Conservation (phyloP, 371 early-diverging fungal species). For the Coemansia sp. region DNA sequence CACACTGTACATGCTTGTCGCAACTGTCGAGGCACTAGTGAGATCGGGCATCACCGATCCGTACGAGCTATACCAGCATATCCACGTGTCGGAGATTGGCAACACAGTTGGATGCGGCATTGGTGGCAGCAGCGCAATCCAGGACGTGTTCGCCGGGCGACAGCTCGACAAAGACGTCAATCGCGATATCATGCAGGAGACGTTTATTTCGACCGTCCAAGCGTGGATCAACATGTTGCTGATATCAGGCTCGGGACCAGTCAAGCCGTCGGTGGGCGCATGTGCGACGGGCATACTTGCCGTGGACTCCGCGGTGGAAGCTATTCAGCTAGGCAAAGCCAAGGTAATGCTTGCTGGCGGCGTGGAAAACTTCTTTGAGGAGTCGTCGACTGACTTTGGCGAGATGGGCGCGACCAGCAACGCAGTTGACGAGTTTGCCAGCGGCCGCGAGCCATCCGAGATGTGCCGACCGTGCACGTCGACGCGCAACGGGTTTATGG, state of each 20-base stretch:
- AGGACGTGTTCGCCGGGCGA: constrained; percentile 73
- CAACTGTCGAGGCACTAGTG: constrained; percentile 93
- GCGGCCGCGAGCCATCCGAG: constrained; percentile 86
- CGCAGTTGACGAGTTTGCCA: constrained; percentile 81
- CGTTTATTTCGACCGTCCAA: constrained; percentile 95
- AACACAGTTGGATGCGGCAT: constrained; percentile 83
- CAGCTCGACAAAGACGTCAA: constrained; percentile 79
- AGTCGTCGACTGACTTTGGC: constrained; percentile 84
- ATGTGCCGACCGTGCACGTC: constrained; percentile 90
- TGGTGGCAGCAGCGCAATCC: constrained; percentile 91
- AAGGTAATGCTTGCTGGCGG: constrained; percentile 93
- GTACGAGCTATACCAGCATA: constrained; percentile 94
- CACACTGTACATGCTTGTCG: constrained; percentile 83
- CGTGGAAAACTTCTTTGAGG: constrained; percentile 90
- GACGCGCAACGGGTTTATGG: constrained; percentile 93
- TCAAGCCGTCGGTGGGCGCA: constrained; percentile 94
- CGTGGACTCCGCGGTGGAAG: constrained; percentile 90
- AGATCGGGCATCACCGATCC: constrained; percentile 94
- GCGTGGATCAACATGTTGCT: constrained; percentile 96
- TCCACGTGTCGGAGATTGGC: constrained; percentile 94
- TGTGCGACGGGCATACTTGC: constrained; percentile 94
- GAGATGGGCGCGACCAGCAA: constrained; percentile 86
- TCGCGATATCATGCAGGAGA: constrained; percentile 90
- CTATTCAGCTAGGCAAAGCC: constrained; percentile 88
- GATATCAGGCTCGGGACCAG: constrained; percentile 90